Conservation (phyloP, 805 yeast species). For the Sugiyamaella americana region DNA sequence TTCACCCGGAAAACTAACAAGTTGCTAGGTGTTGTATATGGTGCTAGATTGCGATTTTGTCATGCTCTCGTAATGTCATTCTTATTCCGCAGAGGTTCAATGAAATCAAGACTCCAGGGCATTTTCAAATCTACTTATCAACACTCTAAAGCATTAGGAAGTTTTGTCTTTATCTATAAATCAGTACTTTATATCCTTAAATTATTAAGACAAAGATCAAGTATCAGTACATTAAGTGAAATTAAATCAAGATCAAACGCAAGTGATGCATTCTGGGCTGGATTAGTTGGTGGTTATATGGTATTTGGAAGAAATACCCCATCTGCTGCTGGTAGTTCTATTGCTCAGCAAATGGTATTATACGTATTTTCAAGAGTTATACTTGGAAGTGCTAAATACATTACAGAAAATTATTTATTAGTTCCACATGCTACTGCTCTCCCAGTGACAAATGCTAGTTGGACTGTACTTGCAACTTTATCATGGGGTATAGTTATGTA, state of each 20-base stretch:
- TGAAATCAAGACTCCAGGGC: slow-evolving; percentile 39
- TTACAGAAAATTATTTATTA: slow-evolving; percentile 12
- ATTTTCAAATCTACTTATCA: slow-evolving; percentile 48
- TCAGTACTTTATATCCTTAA: slow-evolving; percentile 27
- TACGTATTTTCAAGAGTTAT: slow-evolving; percentile 66
- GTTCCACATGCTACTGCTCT: background rate
- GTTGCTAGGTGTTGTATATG: slow-evolving; percentile 47
- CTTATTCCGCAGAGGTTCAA: slow-evolving; percentile 48
- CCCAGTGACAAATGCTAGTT: slow-evolving; percentile 33
- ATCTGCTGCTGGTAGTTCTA: slow-evolving; percentile 32
- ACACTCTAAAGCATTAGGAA: slow-evolving; percentile 52
- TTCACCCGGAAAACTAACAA: slow-evolving; percentile 20
- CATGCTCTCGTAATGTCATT: slow-evolving; percentile 60
- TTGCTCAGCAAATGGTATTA: slow-evolving; percentile 68
- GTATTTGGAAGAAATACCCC: slow-evolving; percentile 36
- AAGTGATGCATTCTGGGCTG: slow-evolving; percentile 31
- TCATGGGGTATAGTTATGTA: slow-evolving; percentile 74
- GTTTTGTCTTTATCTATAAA: slow-evolving; percentile 51
- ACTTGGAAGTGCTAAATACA: slow-evolving; percentile 54
- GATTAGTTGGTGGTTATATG: slow-evolving; percentile 36
- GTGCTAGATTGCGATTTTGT: slow-evolving; percentile 55
- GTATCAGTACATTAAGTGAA: slow-evolving; percentile 15
- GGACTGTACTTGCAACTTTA: slow-evolving; percentile 57
- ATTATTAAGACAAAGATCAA: slow-evolving; percentile 20
- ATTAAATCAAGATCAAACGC: slow-evolving; percentile 15